phyloP scores from a whole-genome alignment of 768 basidiomycete species.

The Tylopilus vinaceipallidus region DNA sequence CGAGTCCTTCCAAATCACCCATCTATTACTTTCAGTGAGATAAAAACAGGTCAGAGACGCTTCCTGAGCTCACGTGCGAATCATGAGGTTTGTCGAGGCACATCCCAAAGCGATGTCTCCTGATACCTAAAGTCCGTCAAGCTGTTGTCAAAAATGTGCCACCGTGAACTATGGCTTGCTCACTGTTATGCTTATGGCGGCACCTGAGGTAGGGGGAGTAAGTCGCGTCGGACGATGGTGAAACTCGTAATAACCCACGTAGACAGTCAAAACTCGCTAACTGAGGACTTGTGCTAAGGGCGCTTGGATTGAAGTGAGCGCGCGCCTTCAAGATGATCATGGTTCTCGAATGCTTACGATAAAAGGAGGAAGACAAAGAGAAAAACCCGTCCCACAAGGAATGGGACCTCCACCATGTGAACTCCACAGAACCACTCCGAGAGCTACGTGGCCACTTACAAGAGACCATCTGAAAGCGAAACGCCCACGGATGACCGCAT shows the following conservation, averaged over 20 bases:
- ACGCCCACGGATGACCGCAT: constrained; percentile 22
- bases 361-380: constrained; percentile 15
- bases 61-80: constrained; percentile 25
- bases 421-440: neutral
- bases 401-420: constrained; percentile 19
- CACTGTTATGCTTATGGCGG: constrained; percentile 9
- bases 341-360: constrained; percentile 5
- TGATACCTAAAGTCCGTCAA: constrained; percentile 4
- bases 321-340: neutral
- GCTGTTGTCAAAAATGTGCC: neutral
- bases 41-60: neutral
- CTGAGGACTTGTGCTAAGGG: neutral
- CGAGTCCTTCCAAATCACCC: constrained; percentile 27
- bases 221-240: neutral
- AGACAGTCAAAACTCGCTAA: constrained; percentile 3
- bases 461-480: constrained; percentile 26
- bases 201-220: constrained; percentile 3
- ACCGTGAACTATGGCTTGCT: neutral
- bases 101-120: constrained; percentile 17
- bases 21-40: constrained; percentile 17
- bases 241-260: constrained; percentile 13
- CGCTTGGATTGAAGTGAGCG: constrained; percentile 6
- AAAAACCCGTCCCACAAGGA: constrained; percentile 20
- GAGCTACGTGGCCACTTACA: constrained; percentile 9
- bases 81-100: constrained; percentile 26